These are phyloP conservation scores for Terfezia claveryi DNA, from an alignment of 495 filamentous ascomycete species.

Conservation along the genomic window DNA sequence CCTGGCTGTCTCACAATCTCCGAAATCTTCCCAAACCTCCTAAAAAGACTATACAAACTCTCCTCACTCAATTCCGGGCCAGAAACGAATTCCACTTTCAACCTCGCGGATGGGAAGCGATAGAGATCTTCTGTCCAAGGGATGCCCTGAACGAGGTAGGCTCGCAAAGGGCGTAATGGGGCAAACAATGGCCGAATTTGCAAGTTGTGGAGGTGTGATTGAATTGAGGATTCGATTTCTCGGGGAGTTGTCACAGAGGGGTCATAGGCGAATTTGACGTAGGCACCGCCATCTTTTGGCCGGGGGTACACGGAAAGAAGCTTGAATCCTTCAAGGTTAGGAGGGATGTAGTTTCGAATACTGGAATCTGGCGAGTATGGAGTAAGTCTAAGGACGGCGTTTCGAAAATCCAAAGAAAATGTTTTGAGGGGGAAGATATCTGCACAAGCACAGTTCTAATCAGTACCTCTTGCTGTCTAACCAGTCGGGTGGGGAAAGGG, in stretches of 20 bases:
- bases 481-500: not conserved
- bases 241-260: conserved; percentile 27
- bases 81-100: conserved; percentile 66
- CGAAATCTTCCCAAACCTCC: conserved; percentile 66
- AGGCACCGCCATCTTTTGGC: conserved; percentile 79
- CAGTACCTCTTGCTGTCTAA: not conserved
- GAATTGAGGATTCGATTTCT: conserved; percentile 36
- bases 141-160: conserved; percentile 50
- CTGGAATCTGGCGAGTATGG: conserved; percentile 35
- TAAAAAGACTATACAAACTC: conserved; percentile 64
- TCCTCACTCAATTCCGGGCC: conserved; percentile 64
- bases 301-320: conserved; percentile 62
- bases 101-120: conserved; percentile 47
- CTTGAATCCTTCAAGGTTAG: conserved; percentile 30
- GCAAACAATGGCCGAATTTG: conserved; percentile 75
- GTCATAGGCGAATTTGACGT: conserved; percentile 57
- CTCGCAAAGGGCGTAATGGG: conserved; percentile 48
- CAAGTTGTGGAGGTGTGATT: conserved; percentile 37
- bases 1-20: conserved; percentile 60
- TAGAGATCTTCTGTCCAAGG: conserved; percentile 91
- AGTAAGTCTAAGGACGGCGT: conserved; percentile 35
- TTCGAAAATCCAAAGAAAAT: conserved; percentile 37
- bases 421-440: conserved; percentile 68
- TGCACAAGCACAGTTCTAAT: conserved; percentile 19
- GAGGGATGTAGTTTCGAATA: conserved; percentile 35